Conservation (phyloP, 257 asterid genomes). For the Jacaranda mimosifolia region DNA sequence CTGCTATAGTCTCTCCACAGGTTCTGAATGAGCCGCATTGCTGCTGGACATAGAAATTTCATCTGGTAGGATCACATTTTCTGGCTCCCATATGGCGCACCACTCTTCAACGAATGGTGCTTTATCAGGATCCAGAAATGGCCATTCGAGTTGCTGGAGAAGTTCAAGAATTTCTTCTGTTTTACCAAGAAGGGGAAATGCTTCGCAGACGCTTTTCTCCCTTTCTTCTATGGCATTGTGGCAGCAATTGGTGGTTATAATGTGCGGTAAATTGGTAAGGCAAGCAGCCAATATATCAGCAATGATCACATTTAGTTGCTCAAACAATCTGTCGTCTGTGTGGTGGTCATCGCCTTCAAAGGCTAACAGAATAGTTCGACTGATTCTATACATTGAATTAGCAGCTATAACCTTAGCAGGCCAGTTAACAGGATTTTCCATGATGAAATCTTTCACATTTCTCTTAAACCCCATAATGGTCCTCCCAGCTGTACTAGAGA, state of each 20-base stretch:
- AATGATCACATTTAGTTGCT: constrained; percentile 28
- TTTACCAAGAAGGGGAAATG: constrained; percentile 43
- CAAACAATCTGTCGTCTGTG: constrained; percentile 38
- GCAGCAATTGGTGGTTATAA: constrained; percentile 35
- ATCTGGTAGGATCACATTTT: neutral
- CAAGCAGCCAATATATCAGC: constrained; percentile 56
- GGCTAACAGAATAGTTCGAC: constrained; percentile 33
- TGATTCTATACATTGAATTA: constrained; percentile 48
- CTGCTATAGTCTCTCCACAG: neutral
- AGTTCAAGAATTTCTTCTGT: constrained; percentile 45
- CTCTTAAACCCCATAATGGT: neutral
- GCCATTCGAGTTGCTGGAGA: constrained; percentile 30
- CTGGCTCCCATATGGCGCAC: constrained; percentile 2
- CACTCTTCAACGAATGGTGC: constrained; percentile 38
- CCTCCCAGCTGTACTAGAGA: constrained; percentile 12
- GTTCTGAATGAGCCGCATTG: too few relatives aligned
- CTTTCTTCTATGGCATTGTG: constrained; percentile 37
- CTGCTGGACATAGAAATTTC: neutral
- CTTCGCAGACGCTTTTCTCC: constrained; percentile 41
- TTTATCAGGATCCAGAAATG: constrained; percentile 16
- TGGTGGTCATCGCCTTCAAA: neutral
- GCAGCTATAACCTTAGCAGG: constrained; percentile 40
- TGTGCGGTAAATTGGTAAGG: constrained; percentile 42
- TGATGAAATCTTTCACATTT: neutral
- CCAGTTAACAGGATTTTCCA: too few relatives aligned